phyloP scores from a whole-genome alignment of 2,329 filamentous ascomycete species.

The Talaromyces piceae region DNA sequence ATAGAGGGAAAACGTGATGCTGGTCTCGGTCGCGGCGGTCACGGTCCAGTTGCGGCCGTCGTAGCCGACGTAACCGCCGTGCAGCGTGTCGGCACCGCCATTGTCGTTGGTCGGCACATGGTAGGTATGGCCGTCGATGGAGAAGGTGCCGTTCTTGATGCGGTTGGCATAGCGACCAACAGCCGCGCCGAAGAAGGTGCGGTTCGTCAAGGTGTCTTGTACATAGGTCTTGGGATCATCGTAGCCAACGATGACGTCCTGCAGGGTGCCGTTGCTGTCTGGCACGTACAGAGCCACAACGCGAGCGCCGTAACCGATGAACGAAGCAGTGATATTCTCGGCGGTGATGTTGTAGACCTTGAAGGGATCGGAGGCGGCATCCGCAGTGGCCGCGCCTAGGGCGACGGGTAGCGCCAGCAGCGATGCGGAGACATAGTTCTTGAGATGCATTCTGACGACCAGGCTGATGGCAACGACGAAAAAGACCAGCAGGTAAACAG shows the following conservation, averaged over 20 bases:
- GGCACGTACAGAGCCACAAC: constrained; percentile 43
- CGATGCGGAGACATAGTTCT: constrained; percentile 24
- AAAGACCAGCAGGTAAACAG: constrained; percentile 24
- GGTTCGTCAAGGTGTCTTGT: constrained; percentile 38
- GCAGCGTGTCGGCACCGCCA: constrained; percentile 44
- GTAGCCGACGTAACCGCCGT: constrained; percentile 43
- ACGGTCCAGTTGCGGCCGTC: constrained; percentile 45
- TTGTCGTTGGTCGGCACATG: constrained; percentile 47
- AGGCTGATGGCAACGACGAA: constrained; percentile 21
- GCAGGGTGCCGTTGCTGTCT: constrained; percentile 41
- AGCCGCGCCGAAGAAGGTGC: constrained; percentile 42
- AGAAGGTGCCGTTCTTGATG: constrained; percentile 51
- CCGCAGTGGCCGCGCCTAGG: constrained; percentile 14
- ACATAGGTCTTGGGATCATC: constrained; percentile 40
- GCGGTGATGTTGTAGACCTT: constrained; percentile 40
- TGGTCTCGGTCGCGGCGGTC: constrained; percentile 31
- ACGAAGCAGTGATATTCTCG: constrained; percentile 40
- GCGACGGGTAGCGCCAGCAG: constrained; percentile 27
- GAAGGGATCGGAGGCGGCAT: constrained; percentile 25
- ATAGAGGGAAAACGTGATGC: constrained; percentile 41
- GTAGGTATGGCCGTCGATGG: constrained; percentile 40
- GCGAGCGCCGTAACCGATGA: constrained; percentile 43
- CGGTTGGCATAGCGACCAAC: constrained; percentile 49
- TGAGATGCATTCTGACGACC: constrained; percentile 30
- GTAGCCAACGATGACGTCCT: constrained; percentile 46